Evolutionary conservation across 2,329 filamentous ascomycete species (phyloP), one percentile per base, ranked within the genome.

Genomic region (Samsoniella hepiali): DNA sequence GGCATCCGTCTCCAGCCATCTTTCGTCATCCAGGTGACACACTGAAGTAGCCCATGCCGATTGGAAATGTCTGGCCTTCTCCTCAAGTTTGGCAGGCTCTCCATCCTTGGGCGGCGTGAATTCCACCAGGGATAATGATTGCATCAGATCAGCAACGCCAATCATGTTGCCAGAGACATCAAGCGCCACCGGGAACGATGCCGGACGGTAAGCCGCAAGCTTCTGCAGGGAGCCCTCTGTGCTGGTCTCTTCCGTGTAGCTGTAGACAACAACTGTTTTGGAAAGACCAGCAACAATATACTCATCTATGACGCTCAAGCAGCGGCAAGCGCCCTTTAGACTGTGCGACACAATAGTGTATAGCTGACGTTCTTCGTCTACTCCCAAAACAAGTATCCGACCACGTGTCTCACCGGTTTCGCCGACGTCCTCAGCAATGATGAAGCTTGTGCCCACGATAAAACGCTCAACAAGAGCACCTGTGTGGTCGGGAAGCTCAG

Each of bases 71-170:
- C 93, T 84, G 3, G 90, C 90, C 3, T 90, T 81, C 78, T 97
- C 92, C 0, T 81, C 80, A 8, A 98, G 81, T 59, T 81, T 84
- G 61, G 88, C 84, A 11, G 82, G 77, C n/a, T 84, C 75, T 1
- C 83, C 85, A 3, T 84, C 77, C 29, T 81, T 74, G 2, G 86
- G 83, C 3, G 82, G 82, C 0, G 82, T 79, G 71, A 89, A 95
- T 71, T 95, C 82, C 9, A 97, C 80, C 6, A 98, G 78, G 1
- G 90, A 88, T 31, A 96, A 81, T 1, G 91, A 96, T 77, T 98
- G 97, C 91, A 97, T 97, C 53, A 99, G 79, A 72, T 99, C 95
- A 0, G 89, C 91, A 10, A 98, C 88, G 0, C 91, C 91, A 66
- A 99, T 93, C 31, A 85, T 81, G 68, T 89, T 88, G 1, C 84